A percentile compares a stretch with the other conserved stretches of the same genome.
Evolutionary conservation across 768 basidiomycete species (phyloP).

Genomic region (Serendipita sp.): DNA sequence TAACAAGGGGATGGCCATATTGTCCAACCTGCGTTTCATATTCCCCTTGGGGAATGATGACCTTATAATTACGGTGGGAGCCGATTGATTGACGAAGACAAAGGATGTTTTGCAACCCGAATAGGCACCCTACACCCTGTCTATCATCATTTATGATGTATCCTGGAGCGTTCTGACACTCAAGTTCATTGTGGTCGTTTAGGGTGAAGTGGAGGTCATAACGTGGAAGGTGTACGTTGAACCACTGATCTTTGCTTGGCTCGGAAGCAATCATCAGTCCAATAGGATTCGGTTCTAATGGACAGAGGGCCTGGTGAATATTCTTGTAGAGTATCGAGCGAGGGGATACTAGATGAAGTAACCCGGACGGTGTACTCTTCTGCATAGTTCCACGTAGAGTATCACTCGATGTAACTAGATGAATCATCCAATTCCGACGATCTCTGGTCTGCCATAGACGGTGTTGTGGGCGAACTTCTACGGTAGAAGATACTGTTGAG

Average conservation of each 20-base stretch:
- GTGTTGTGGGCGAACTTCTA: background rate
- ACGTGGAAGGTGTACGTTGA: background rate
- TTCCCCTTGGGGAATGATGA: conserved; percentile 14
- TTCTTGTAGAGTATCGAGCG: background rate
- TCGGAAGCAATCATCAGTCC: background rate
- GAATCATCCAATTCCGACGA: background rate
- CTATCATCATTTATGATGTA: background rate
- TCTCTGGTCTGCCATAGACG: background rate
- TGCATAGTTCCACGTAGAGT: background rate
- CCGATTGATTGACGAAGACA: conserved; percentile 28
- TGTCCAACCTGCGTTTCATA: background rate
- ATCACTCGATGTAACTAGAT: background rate
- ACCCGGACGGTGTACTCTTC: background rate
- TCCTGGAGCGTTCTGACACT: background rate
- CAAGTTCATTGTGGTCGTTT: background rate
- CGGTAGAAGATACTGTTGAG: too few species aligned
- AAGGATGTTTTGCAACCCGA: conserved; percentile 23
- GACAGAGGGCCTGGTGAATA: background rate
- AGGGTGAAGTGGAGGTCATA: background rate
- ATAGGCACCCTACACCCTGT: background rate
- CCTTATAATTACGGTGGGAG: conserved; percentile 11
- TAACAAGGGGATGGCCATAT: conserved; percentile 7
- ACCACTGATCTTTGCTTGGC: background rate
- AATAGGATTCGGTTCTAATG: background rate
- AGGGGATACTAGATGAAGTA: background rate